phyloP scores from a whole-genome alignment of 257 asterid genomes.

The Solanum phureja region DNA sequence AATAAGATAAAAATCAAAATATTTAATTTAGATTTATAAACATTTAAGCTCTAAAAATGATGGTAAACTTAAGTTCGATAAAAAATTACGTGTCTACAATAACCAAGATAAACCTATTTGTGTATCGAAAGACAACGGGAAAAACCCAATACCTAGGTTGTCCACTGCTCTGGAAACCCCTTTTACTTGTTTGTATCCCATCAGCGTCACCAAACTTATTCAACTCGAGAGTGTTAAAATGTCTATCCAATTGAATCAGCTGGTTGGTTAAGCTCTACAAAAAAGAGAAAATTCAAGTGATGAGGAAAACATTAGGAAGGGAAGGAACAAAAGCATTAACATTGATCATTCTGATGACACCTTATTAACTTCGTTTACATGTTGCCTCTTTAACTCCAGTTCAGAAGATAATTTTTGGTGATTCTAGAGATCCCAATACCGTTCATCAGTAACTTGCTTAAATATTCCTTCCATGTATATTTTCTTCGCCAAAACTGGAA shows the following conservation, averaged over 20 bases:
- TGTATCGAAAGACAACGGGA: neutral
- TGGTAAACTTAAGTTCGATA: too few species aligned
- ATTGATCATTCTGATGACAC: slow-evolving; percentile 20
- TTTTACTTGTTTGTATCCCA: slow-evolving; percentile 29
- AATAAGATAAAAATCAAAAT: too few species aligned
- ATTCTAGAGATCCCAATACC: slow-evolving; percentile 81
- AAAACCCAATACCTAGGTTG: slow-evolving; percentile 50
- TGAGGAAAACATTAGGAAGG: slow-evolving; percentile 4
- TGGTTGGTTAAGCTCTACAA: slow-evolving; percentile 59
- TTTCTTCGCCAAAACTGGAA: slow-evolving; percentile 69
- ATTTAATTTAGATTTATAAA: too few species aligned
- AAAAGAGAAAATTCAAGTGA: neutral
- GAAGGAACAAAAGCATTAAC: neutral
- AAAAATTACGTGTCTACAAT: neutral
- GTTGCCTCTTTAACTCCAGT: slow-evolving; percentile 62
- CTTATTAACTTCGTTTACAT: slow-evolving; percentile 58
- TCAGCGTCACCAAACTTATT: slow-evolving; percentile 61
- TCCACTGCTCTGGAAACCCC: slow-evolving; percentile 28
- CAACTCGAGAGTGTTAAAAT: slow-evolving; percentile 71
- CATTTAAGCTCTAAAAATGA: too few species aligned
- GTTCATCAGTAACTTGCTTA: slow-evolving; percentile 67
- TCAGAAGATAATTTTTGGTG: slow-evolving; percentile 76
- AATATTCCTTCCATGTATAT: slow-evolving; percentile 57
- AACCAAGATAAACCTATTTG: neutral
- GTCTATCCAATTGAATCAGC: slow-evolving; percentile 80